These are phyloP conservation scores for Wickerhamiella qilinensis DNA, from an alignment of 805 yeast species.

Conservation along the genomic window DNA sequence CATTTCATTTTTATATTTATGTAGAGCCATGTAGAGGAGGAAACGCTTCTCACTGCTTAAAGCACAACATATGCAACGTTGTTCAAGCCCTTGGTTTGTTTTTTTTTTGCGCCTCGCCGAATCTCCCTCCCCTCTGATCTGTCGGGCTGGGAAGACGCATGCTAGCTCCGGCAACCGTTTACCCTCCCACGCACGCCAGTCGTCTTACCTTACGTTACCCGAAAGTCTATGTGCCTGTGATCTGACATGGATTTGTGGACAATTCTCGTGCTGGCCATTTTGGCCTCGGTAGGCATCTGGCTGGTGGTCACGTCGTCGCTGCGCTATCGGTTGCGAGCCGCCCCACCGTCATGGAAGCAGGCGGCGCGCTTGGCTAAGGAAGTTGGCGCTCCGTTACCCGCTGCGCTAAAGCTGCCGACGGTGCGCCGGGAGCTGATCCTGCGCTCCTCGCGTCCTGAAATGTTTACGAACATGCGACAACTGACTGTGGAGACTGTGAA, in stretches of 20 bases:
- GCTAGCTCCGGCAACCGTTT: no score
- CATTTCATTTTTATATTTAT: conserved; percentile 8
- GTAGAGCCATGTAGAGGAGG: no score
- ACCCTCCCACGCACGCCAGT: no score
- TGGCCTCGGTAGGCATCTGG: neutral
- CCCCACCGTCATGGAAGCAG: conserved; percentile 11
- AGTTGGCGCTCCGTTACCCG: conserved; percentile 13
- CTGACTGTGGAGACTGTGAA: conserved; percentile 7
- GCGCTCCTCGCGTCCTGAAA: conserved; percentile 20
- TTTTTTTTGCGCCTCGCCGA: neutral
- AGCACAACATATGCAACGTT: no score
- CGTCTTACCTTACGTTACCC: no score
- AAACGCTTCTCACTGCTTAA: no score
- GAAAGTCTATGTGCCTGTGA: no score
- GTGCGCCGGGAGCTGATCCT: conserved; percentile 26
- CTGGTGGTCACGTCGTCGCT: conserved; percentile 2
- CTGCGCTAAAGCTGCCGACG: conserved; percentile 16
- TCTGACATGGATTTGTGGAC: no score
- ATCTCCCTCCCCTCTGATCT: neutral
- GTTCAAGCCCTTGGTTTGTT: no score
- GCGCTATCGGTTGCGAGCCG: conserved; percentile 10
- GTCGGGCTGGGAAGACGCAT: no score
- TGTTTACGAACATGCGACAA: conserved; percentile 11
- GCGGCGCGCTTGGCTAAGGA: conserved; percentile 9
- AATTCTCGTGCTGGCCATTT: neutral